Evolutionary conservation across 148 eudicot genomes (phyloP).

Genomic region (Rhododendron simsii): DNA sequence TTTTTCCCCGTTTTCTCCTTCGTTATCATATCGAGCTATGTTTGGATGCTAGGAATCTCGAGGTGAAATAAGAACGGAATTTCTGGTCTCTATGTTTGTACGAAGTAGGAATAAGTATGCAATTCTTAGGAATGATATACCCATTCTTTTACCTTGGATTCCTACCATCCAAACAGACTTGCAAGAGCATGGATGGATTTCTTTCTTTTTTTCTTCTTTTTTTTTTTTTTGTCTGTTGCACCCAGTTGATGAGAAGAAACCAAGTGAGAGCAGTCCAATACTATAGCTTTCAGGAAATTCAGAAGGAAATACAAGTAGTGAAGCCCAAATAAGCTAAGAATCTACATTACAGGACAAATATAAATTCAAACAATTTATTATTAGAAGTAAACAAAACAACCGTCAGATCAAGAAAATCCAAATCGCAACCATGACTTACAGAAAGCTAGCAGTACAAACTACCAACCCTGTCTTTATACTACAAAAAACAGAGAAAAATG

Average conservation of each 20-base stretch:
- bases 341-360: background rate
- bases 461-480: background rate
- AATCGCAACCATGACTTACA: background rate
- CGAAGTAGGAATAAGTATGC: background rate
- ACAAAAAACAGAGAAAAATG: background rate
- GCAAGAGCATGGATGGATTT: too few species aligned
- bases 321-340: background rate
- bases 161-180: background rate
- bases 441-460: background rate
- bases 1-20: background rate
- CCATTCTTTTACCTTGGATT: too few species aligned
- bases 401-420: constrained; percentile 5
- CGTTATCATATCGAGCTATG: background rate
- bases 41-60: background rate
- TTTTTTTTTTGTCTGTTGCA: too few species aligned
- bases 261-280: too few species aligned
- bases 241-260: too few species aligned
- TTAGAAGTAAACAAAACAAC: background rate
- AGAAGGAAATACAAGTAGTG: background rate
- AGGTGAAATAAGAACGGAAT: background rate
- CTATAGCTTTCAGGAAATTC: background rate
- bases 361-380: background rate
- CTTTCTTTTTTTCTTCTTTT: too few species aligned
- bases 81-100: background rate
- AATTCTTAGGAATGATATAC: background rate